A percentile compares a stretch with the other conserved stretches of the same genome.
Evolutionary conservation across 2,329 filamentous ascomycete species (phyloP).

Genomic region (Septoria petroselini): DNA sequence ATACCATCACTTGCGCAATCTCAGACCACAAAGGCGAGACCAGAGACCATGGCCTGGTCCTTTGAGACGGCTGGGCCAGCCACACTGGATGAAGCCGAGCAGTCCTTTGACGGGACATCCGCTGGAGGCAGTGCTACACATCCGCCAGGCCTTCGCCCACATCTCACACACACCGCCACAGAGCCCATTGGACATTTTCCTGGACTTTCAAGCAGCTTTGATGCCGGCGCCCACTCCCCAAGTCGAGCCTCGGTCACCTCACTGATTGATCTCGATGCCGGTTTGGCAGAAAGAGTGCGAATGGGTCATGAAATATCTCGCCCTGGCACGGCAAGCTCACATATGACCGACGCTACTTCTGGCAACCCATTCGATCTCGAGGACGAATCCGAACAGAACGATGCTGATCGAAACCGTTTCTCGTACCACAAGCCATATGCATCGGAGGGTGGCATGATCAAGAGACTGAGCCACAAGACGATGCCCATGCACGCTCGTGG

Average conservation of each 20-base stretch:
- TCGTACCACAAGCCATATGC: constrained; percentile 39
- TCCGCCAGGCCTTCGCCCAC: constrained; percentile 40
- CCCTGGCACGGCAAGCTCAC: constrained; percentile 45
- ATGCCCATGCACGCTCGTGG: constrained; percentile 36
- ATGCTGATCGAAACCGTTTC: constrained; percentile 34
- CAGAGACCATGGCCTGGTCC: constrained; percentile 48
- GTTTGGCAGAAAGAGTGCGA: constrained; percentile 33
- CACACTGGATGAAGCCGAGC: constrained; percentile 29
- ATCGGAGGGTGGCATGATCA: constrained; percentile 34
- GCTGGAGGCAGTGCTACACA: constrained; percentile 29
- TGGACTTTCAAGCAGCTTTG: constrained; percentile 36
- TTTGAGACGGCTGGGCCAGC: constrained; percentile 43
- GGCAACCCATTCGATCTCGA: constrained; percentile 52
- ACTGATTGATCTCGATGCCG: constrained; percentile 48
- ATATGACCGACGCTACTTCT: constrained; percentile 42
- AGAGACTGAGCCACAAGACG: constrained; percentile 31
- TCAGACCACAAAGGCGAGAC: constrained; percentile 36
- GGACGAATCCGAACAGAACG: constrained; percentile 37
- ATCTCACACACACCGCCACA: constrained; percentile 43
- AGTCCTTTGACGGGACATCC: constrained; percentile 34
- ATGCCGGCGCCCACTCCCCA: constrained; percentile 11
- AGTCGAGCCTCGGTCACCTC: constrained; percentile 39
- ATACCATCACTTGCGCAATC: constrained; percentile 31
- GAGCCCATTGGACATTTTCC: constrained; percentile 41
- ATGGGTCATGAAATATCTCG: constrained; percentile 39